Evolutionary conservation across 176 grass and related monocot genomes (phyloP).

Genomic region (Avena insularis): DNA sequence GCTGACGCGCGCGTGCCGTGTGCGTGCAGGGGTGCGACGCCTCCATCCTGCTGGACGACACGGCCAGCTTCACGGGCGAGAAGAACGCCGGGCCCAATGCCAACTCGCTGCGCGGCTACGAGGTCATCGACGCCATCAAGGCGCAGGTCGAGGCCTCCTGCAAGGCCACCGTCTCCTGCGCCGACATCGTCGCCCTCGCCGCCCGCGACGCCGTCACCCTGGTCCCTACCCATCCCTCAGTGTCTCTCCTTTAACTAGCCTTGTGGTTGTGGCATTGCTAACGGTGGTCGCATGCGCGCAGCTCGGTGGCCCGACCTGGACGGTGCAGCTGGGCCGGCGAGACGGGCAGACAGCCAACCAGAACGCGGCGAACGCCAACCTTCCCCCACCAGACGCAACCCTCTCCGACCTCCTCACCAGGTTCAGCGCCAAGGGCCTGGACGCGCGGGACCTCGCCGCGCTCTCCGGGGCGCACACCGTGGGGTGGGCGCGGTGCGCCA

Average conservation of each 20-base stretch:
- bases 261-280: neutral
- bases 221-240: neutral
- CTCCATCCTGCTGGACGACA: slow-evolving; percentile 76
- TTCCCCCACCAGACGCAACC: slow-evolving; percentile 55
- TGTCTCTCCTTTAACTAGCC: too few relatives aligned
- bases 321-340: slow-evolving; percentile 62
- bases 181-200: slow-evolving; percentile 77
- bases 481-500: slow-evolving; percentile 57
- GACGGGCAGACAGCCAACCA: slow-evolving; percentile 62
- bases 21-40: slow-evolving; percentile 72
- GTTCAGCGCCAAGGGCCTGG: slow-evolving; percentile 62
- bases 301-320: slow-evolving; percentile 82
- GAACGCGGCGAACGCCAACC: slow-evolving; percentile 50
- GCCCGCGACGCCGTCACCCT: slow-evolving; percentile 63
- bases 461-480: slow-evolving; percentile 92
- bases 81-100: slow-evolving; percentile 66
- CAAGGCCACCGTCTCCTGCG: slow-evolving; percentile 71
- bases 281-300: slow-evolving; percentile 28
- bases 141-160: slow-evolving; percentile 65
- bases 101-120: slow-evolving; percentile 62
- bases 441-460: slow-evolving; percentile 65
- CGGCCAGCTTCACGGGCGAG: slow-evolving; percentile 65
- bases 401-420: slow-evolving; percentile 53
- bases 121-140: slow-evolving; percentile 79
- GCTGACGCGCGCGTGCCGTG: neutral